phyloP scores from a whole-genome alignment of 352 stramenopile genomes.

The Globisporangium radiosum region DNA sequence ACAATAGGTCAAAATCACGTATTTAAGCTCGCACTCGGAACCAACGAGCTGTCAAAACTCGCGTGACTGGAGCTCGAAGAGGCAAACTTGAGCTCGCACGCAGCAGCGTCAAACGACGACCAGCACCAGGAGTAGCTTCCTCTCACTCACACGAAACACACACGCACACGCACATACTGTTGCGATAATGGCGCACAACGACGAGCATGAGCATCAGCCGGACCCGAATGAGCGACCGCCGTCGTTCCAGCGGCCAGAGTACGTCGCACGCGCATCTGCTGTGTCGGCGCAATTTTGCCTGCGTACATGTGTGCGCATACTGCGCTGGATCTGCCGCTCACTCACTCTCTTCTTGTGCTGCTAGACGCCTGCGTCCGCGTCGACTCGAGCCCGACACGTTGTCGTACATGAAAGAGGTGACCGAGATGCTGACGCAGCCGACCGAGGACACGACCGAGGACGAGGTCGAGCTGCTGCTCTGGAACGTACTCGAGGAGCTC shows the following conservation, averaged over 20 bases:
- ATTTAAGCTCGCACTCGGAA: too few relatives aligned
- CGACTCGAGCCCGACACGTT: conserved; percentile 71
- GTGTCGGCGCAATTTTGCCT: not conserved
- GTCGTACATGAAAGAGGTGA: conserved; percentile 80
- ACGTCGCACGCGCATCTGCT: not conserved
- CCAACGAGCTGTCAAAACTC: too few relatives aligned
- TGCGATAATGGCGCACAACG: conserved; percentile 1
- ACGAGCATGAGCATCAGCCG: conserved; percentile 1
- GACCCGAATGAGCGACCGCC: conserved; percentile 8
- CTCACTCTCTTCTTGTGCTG: not conserved
- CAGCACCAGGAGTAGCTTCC: too few relatives aligned
- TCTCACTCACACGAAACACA: too few relatives aligned
- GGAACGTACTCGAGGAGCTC: conserved; percentile 79
- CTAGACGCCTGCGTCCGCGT: conserved; percentile 64
- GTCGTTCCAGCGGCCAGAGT: conserved; percentile 14
- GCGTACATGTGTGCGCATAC: not conserved
- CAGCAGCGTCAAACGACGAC: too few relatives aligned
- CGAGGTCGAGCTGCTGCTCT: conserved; percentile 54
- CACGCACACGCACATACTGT: too few relatives aligned
- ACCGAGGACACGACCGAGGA: conserved; percentile 51
- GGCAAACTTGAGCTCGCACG: too few relatives aligned
- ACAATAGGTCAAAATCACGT: too few relatives aligned
- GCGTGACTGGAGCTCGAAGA: too few relatives aligned
- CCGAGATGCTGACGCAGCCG: conserved; percentile 56
- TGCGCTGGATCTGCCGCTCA: not conserved